phyloP scores from a whole-genome alignment of 2,329 filamentous ascomycete species.

The Ophiostoma himal-ulmi region DNA sequence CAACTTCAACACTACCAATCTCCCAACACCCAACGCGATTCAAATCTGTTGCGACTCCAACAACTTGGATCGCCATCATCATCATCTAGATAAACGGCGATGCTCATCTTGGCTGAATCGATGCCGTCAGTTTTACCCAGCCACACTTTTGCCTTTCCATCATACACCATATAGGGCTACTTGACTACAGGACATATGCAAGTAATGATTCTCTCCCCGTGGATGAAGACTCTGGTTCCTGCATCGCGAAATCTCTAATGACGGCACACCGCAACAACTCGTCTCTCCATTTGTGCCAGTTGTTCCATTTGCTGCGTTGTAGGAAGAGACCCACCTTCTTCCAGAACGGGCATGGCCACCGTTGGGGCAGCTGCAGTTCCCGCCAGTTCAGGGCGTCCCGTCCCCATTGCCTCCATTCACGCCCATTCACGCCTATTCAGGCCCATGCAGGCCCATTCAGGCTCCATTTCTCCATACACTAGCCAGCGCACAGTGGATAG shows the following conservation, averaged over 20 bases:
- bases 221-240: neutral
- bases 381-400: neutral
- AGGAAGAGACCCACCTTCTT: neutral
- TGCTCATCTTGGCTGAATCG: neutral
- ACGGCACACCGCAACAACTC: neutral
- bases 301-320: neutral
- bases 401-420: neutral
- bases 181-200: neutral
- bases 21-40: too few relatives aligned
- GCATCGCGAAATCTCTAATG: neutral
- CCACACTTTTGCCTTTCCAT: neutral
- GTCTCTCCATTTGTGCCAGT: neutral
- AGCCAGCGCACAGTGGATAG: neutral
- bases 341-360: neutral
- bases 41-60: too few relatives aligned
- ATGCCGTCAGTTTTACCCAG: neutral
- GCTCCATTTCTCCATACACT: neutral
- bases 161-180: neutral
- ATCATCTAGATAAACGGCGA: neutral
- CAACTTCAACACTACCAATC: too few relatives aligned
- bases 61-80: neutral
- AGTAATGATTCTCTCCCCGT: neutral
- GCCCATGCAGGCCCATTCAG: neutral
- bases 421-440: neutral
- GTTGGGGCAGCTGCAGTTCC: neutral